Base-by-base conservation (phyloP, 257 asterid genomes). In the Eucommia ulmoides region DNA sequence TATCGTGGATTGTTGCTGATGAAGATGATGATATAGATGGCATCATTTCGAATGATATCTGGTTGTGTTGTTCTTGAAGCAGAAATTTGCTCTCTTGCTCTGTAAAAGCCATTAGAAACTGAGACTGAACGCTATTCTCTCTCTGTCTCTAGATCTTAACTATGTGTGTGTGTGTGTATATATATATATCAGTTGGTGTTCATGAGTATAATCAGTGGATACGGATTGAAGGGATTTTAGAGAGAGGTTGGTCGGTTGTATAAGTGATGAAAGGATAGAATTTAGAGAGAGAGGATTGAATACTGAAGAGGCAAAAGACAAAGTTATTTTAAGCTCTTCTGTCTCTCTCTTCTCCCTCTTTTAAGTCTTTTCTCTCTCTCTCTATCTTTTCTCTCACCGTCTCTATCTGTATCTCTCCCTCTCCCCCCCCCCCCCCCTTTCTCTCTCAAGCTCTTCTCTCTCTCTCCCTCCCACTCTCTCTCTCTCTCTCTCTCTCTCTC, bases 1-100 rank as follows among this genome's bases (percentile, higher is more conserved):
- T 58, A 20, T 58, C 61, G 4, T 80, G 84, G 23, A 76, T 53
- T 54, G 62, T 29, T 47, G 85, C 41, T 22, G 86, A 62, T 55
- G 86, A 72, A 8, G 88, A 70, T 1, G 92, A 62, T 0, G n/a
- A n/a, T n/a, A n/a, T n/a, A n/a, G 83, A 58, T 8, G 63, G 93
- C 69, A 69, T 75, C 85, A 75, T 74, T 50, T 76, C 86, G 44
- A 82, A 80, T 2, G 93, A 72, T 20, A 77, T 83, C 66, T 80
- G 92, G 63, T 75, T 67, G 48, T 24, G 63, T 9, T 51, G 61
- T 18, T 59, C 55, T 24, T 57, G 65, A 20, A 17, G 53, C 2
- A 49, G 50, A 25, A 38, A 2, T 42, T 56, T 61, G 20, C 25
- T 33, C 52, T 35, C 60, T 63, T 53, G 38, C 54, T 50, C 52